Evolutionary conservation across 2,329 filamentous ascomycete genomes (phyloP).

Genomic region (Pestalotiopsis sp.): DNA sequence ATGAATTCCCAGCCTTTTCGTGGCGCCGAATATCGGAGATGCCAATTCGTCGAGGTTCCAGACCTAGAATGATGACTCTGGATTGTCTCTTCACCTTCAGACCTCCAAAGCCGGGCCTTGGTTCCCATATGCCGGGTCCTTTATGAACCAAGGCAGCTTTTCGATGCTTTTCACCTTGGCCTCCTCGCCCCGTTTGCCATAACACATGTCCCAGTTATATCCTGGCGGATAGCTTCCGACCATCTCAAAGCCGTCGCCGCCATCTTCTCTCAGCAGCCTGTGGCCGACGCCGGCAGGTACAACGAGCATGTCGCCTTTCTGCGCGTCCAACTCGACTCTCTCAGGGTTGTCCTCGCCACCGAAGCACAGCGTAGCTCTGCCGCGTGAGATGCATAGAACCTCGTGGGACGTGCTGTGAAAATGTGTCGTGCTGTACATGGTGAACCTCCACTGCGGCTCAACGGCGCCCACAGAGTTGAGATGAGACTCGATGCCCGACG

Average conservation of each 20-base stretch:
- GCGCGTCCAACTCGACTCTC: slow-evolving; percentile 55
- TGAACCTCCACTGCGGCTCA: slow-evolving; percentile 66
- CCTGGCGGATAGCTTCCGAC: slow-evolving; percentile 65
- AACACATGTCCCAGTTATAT: slow-evolving; percentile 71
- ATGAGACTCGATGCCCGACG: slow-evolving; percentile 57
- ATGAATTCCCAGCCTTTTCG: too few relatives aligned
- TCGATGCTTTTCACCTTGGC: slow-evolving; percentile 30
- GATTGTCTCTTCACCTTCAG: not conserved
- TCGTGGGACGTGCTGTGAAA: slow-evolving; percentile 71
- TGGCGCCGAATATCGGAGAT: not conserved
- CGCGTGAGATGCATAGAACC: slow-evolving; percentile 61
- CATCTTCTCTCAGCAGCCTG: slow-evolving; percentile 55
- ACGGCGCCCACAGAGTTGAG: slow-evolving; percentile 56
- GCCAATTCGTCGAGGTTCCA: not conserved
- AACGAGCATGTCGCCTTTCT: slow-evolving; percentile 60
- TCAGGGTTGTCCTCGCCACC: slow-evolving; percentile 63
- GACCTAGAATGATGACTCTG: not conserved
- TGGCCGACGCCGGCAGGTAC: slow-evolving; percentile 67
- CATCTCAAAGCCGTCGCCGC: slow-evolving; percentile 60
- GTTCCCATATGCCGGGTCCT: slow-evolving; percentile 6
- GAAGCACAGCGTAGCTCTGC: slow-evolving; percentile 64
- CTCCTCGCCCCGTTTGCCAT: slow-evolving; percentile 60
- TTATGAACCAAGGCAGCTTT: not conserved
- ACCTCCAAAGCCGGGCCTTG: slow-evolving; percentile 3
- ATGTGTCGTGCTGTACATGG: slow-evolving; percentile 67